Conservation (phyloP, 2,329 filamentous ascomycete genomes). For the Hypoxylon sp. region DNA sequence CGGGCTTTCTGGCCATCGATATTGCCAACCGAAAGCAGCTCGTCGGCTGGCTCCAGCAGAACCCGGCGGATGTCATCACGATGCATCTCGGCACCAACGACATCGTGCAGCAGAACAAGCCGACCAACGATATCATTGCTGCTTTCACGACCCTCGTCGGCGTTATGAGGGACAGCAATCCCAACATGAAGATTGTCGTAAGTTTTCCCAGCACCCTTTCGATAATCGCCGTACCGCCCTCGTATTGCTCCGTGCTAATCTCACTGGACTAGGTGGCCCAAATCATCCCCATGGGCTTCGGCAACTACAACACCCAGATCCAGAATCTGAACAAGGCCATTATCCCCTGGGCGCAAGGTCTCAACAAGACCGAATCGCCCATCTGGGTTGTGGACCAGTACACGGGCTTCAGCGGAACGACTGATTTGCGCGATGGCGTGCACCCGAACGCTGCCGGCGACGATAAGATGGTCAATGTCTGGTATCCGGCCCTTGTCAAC, state of each 20-base stretch:
- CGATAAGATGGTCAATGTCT: slow-evolving; percentile 58
- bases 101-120: slow-evolving; percentile 59
- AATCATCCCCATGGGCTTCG: slow-evolving; percentile 58
- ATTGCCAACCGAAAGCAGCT: slow-evolving; percentile 61
- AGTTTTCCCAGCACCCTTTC: slow-evolving; percentile 39
- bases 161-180: slow-evolving; percentile 58
- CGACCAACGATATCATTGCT: slow-evolving; percentile 56
- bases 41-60: slow-evolving; percentile 60
- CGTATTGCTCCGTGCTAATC: slow-evolving; percentile 1
- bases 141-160: slow-evolving; percentile 59
- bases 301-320: slow-evolving; percentile 57
- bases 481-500: slow-evolving; percentile 52
- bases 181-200: slow-evolving; percentile 61
- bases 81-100: slow-evolving; percentile 65
- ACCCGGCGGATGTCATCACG: slow-evolving; percentile 62
- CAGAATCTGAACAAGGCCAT: slow-evolving; percentile 59
- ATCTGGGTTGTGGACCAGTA: slow-evolving; percentile 62
- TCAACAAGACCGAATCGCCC: slow-evolving; percentile 58
- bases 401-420: slow-evolving; percentile 55
- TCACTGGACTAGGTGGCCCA: slow-evolving; percentile 56
- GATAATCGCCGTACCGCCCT: neutral
- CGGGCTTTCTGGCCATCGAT: slow-evolving; percentile 60
- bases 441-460: slow-evolving; percentile 60
- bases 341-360: slow-evolving; percentile 56
- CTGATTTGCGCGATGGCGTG: slow-evolving; percentile 58